Conservation (phyloP, 208 protist species). For the Leptomonas pyrrhocoris region DNA sequence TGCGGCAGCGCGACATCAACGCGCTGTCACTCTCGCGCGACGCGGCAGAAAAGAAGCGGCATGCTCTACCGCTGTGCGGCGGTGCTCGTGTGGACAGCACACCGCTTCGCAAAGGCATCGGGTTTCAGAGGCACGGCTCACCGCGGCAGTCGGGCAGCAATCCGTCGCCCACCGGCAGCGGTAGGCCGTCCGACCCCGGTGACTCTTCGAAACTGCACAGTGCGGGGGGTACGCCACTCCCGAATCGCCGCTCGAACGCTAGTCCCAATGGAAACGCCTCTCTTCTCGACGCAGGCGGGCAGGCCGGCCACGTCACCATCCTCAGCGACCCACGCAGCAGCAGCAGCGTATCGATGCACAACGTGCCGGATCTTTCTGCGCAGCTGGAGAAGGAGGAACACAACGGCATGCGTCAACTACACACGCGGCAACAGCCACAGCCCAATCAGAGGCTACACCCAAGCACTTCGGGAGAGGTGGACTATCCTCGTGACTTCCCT, state of each 20-base stretch:
- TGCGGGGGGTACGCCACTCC: not conserved
- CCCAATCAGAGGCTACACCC: not conserved
- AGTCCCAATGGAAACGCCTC: not conserved
- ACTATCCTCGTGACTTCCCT: not conserved
- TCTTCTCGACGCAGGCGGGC: not conserved
- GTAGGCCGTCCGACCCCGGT: not conserved
- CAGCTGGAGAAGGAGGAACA: not conserved
- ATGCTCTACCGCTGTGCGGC: not conserved
- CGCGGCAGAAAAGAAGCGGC: not conserved
- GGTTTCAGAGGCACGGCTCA: not conserved
- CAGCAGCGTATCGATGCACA: not conserved
- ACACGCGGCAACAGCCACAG: not conserved
- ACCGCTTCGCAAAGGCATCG: conserved; percentile 1
- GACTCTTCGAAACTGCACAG: not conserved
- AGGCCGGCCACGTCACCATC: conserved; percentile 15
- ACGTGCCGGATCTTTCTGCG: not conserved
- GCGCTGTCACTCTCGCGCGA: not conserved
- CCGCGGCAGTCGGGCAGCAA: not conserved
- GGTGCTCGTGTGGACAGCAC: conserved; percentile 1
- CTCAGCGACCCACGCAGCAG: conserved; percentile 10
- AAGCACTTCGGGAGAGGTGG: not conserved
- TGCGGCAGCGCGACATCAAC: conserved; percentile 11
- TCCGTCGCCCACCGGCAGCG: not conserved
- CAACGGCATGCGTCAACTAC: not conserved
- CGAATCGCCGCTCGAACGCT: not conserved